A percentile compares a stretch with the other conserved stretches of the same genome.
Evolutionary conservation across 495 filamentous ascomycete genomes (phyloP).

Genomic region (Aspergillus coremiiformis): DNA sequence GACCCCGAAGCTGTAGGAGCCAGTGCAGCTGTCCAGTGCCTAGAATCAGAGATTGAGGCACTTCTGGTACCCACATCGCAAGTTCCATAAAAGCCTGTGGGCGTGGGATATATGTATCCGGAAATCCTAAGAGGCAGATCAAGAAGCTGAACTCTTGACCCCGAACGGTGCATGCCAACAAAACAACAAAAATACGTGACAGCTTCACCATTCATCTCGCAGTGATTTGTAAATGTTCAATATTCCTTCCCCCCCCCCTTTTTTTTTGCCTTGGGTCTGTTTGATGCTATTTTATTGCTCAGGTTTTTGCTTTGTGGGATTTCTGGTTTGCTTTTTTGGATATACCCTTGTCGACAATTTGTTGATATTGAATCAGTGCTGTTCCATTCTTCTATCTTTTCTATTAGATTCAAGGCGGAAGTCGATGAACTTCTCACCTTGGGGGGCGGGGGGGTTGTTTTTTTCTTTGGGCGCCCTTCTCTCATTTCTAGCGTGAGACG

Average conservation of each 20-base stretch:
- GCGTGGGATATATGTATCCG: background rate
- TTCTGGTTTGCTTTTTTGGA: conserved; percentile 1
- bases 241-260: background rate
- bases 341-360: conserved; percentile 10
- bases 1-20: background rate
- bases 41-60: background rate
- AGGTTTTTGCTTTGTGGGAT: conserved; percentile 1
- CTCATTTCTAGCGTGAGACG: no score
- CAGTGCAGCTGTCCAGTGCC: background rate
- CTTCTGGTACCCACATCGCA: background rate
- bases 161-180: conserved; percentile 16
- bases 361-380: background rate
- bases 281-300: background rate
- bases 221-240: conserved; percentile 4
- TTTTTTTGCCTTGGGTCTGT: background rate
- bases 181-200: conserved; percentile 18
- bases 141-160: conserved; percentile 27
- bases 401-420: background rate
- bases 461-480: no score
- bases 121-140: conserved; percentile 25
- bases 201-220: conserved; percentile 13
- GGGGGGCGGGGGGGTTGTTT: no score
- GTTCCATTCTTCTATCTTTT: background rate
- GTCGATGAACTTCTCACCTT: no score
- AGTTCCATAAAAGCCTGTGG: background rate